Evolutionary conservation across 164 flowering plant genomes (phyloP), one percentile per base, ranked within the genome.

Genomic region (Annona squamosa): DNA sequence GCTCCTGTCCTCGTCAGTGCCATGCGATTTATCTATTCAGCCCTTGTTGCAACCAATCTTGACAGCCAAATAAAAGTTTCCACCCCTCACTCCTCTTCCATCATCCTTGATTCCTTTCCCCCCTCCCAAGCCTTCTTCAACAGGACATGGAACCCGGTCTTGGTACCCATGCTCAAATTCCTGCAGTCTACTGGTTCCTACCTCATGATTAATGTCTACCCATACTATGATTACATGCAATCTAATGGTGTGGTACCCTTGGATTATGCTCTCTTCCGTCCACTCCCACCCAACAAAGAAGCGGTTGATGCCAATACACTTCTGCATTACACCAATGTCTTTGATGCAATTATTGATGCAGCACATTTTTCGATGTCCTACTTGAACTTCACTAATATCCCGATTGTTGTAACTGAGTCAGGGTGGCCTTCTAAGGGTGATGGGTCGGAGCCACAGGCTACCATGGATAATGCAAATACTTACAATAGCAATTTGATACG

Each of bases 341-440:
- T 91, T 79, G 95, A 91, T 80, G 97, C 98, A n/a, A 70, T 91
- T 63, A 80, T 93, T 59, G 98, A 93, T 80, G 95, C 98, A 12
- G 86, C 93, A 1, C 92, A 89, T 79, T 89, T 87, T 75, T 87
- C 98, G 45, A 88, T 90, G 92, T 82, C 87, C 26, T 79, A 84
- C 76, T 76, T 93, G 45, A 93, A 93, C 78, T 84, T 86, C 85
- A 90, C 94, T 16, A 90, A 88, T 48, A 69, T 90, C 47, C 92
- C 92, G 5, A 64, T 92, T 77, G 76, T 90, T n/a, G 95, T 92
- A 37, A 82, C 86, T 0, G 93, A 92, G 74, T 82, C 97, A 17
- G 97, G 97, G 7, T 92, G 95, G 97, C 97, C 97, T 47, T 85
- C 96, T 4, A 85, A 86, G 77, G 98, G 98, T 5, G 94, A 86